These are phyloP conservation scores for Phytophthora litchii DNA, from an alignment of 352 stramenopile genomes.

Conservation along the genomic window DNA sequence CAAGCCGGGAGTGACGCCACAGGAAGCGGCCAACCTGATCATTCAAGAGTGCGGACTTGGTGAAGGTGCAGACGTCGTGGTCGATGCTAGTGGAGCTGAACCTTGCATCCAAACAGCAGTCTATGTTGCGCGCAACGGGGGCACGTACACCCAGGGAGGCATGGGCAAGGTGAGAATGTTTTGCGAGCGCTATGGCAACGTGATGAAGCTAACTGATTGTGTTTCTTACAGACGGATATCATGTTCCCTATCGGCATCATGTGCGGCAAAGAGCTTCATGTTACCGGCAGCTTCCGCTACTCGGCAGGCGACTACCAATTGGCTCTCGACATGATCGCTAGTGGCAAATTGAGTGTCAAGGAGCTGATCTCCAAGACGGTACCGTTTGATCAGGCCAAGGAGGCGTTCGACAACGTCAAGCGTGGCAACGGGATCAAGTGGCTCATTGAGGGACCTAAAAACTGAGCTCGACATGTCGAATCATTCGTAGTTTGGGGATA, in stretches of 20 bases:
- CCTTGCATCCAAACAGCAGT: conserved; percentile 33
- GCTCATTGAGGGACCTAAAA: conserved; percentile 42
- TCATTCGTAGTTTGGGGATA: too few relatives aligned
- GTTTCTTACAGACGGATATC: conserved; percentile 16
- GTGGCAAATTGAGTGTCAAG: conserved; percentile 31
- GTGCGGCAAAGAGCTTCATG: conserved; percentile 33
- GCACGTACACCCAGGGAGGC: conserved; percentile 29
- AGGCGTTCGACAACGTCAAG: conserved; percentile 40
- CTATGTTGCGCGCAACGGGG: conserved; percentile 31
- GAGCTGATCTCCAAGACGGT: conserved; percentile 35
- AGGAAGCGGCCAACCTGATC: conserved; percentile 26
- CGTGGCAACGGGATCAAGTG: conserved; percentile 39
- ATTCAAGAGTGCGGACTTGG: conserved; percentile 23
- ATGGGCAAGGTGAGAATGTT: conserved; percentile 23
- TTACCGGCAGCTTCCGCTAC: conserved; percentile 41
- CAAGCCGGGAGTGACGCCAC: conserved; percentile 9
- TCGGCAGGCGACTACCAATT: conserved; percentile 35
- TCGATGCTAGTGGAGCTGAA: conserved; percentile 35
- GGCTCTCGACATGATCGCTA: conserved; percentile 35
- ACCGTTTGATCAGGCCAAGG: conserved; percentile 36
- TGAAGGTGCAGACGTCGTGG: conserved; percentile 34
- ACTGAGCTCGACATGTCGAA: conserved; percentile 1
- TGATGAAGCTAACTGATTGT: too few relatives aligned
- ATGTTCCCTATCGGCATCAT: conserved; percentile 35
- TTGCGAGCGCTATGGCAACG: too few relatives aligned